phyloP scores from a whole-genome alignment of 192 early-diverging fungal genomes.

The Coemansia sp. region DNA sequence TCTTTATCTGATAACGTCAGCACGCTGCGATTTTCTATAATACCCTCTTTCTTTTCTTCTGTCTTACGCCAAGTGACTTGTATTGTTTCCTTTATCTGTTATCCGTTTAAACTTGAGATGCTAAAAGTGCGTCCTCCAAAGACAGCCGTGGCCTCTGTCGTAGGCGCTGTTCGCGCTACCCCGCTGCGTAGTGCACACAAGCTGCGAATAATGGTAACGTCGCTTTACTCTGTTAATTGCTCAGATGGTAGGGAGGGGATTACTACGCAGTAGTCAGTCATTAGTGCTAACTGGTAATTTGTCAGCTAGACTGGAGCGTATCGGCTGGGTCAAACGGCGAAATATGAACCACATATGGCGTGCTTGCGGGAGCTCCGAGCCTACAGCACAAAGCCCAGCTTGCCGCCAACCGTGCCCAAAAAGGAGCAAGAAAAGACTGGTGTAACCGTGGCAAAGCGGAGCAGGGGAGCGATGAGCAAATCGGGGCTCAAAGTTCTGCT shows the following conservation, averaged over 20 bases:
- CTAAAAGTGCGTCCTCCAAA: constrained; percentile 1
- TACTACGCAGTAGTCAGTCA: background rate
- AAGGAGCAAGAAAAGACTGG: background rate
- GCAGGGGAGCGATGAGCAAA: constrained; percentile 46
- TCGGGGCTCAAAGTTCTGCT: constrained; percentile 63
- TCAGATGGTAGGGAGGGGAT: background rate
- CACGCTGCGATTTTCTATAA: too few relatives aligned
- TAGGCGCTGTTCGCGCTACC: background rate
- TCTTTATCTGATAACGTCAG: too few relatives aligned
- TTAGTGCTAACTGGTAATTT: background rate
- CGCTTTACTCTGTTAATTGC: background rate
- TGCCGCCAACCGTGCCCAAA: constrained; percentile 1
- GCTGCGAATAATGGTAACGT: constrained; percentile 5
- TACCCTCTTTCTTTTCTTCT: too few relatives aligned
- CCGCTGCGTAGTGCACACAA: background rate
- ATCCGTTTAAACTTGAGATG: background rate
- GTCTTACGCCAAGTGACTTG: too few relatives aligned
- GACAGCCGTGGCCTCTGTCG: background rate
- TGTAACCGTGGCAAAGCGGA: constrained; percentile 1
- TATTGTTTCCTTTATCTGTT: too few relatives aligned
- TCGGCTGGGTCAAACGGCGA: background rate
- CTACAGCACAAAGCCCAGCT: constrained; percentile 3
- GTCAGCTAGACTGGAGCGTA: background rate
- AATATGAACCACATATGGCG: background rate
- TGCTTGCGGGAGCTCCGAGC: constrained; percentile 7